Evolutionary conservation across 306 rosid species (phyloP), one percentile per base, ranked within the genome.

Genomic region (Calophaca sinica): DNA sequence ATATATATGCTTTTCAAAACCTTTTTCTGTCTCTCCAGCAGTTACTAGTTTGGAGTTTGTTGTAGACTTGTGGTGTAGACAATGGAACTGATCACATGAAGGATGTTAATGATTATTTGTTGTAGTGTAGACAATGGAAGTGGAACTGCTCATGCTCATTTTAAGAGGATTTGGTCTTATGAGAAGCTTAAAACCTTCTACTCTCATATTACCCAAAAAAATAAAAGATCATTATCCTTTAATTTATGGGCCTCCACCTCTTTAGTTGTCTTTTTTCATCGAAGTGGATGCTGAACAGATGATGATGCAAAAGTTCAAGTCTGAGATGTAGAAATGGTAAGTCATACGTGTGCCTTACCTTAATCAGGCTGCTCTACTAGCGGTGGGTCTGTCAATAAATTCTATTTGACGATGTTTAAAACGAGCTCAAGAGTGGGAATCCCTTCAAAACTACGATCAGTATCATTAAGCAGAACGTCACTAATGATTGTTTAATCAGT

Each of bases 21-120:
- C 8, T 14, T 28, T 52, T 3, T 33, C 41, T 58, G 35, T 20
- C 32, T 78, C 46, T 62, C 38, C 38, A 66, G 76, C 62, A 52
- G 73, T 82, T 70, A n/a, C 55, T 78, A 33, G 38, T 74, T 78
- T 38, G 77, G 60, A 53, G 48, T 61, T 82, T 73, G 44, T 70
- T 68, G 52, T 46, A 53, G n/a, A n/a, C n/a, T n/a, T n/a, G n/a
- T n/a, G n/a, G 69, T 73, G 4, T 73, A 39, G 76, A 31, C 68
- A 72, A 39, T 33, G 72, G 80, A 73, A 67, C 32, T 38, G 64
- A 44, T 73, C 41, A 54, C 65, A 6, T 9, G 70, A 62, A 65
- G 46, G 75, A 65, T 72, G 45, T 62, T 67, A 73, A 51, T 65
- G 78, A 70, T 45, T 70, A 7, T 58, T 68, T 70, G 73, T 60